Evolutionary conservation across 2,329 filamentous ascomycete genomes (phyloP).

Genomic region (Verticillium longisporum): DNA sequence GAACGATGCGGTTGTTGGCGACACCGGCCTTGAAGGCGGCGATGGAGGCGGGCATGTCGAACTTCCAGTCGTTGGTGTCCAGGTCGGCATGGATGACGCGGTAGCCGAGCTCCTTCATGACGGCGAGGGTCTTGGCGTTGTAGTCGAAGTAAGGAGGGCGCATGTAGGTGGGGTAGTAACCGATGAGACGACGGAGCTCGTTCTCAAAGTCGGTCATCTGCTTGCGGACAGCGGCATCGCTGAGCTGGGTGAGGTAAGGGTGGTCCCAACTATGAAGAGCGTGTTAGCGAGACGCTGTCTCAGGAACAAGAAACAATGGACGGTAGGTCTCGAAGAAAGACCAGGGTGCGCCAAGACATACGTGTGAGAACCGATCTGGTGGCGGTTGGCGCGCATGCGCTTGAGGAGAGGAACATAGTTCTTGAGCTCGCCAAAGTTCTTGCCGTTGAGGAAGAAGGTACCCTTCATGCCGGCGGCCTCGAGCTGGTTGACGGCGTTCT

Average conservation of each 20-base stretch:
- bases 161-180: constrained; percentile 33
- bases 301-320: constrained; percentile 10
- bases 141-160: constrained; percentile 37
- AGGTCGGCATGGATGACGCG: constrained; percentile 50
- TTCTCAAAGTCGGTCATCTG: constrained; percentile 38
- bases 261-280: constrained; percentile 30
- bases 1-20: constrained; percentile 27
- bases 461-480: constrained; percentile 21
- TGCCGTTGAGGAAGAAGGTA: constrained; percentile 19
- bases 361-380: constrained; percentile 21
- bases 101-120: constrained; percentile 37
- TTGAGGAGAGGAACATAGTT: background rate
- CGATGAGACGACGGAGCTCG: constrained; percentile 32
- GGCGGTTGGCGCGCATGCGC: background rate
- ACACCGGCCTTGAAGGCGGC: constrained; percentile 29
- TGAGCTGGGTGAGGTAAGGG: constrained; percentile 28
- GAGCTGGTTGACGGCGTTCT: constrained; percentile 28
- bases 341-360: constrained; percentile 11
- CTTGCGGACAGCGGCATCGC: constrained; percentile 20
- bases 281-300: constrained; percentile 18
- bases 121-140: constrained; percentile 22
- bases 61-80: constrained; percentile 52
- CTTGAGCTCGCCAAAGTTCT: background rate
- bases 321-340: constrained; percentile 14
- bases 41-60: constrained; percentile 36